A percentile compares a stretch with the other conserved stretches of the same genome.
These are phyloP conservation scores for Colletotrichum viniferum DNA, from an alignment of 2,329 filamentous ascomycete species.

Conservation along the genomic window DNA sequence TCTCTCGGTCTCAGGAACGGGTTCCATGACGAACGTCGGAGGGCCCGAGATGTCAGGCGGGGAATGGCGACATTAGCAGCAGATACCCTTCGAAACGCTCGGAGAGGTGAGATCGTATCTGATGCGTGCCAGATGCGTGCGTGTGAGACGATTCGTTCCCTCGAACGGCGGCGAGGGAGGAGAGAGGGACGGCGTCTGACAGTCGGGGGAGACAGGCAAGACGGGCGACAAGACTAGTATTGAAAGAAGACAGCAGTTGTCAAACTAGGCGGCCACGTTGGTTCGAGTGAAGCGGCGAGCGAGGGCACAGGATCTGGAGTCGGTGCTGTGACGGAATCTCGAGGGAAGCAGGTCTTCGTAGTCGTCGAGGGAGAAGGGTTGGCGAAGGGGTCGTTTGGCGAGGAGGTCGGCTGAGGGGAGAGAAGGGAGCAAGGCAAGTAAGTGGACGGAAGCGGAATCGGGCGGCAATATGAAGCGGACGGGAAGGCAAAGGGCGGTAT, in stretches of 20 bases:
- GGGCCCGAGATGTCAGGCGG: conserved; percentile 12
- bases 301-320: not conserved
- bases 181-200: not conserved
- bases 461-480: conserved; percentile 9
- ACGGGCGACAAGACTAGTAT: not conserved
- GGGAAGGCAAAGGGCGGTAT: not conserved
- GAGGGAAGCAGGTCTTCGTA: not conserved
- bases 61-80: conserved; percentile 16
- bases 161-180: not conserved
- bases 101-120: not conserved
- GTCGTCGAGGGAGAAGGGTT: not conserved
- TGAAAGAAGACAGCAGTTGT: not conserved
- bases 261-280: not conserved
- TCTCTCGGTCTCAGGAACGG: conserved; percentile 70
- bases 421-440: not conserved
- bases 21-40: conserved; percentile 57
- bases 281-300: not conserved
- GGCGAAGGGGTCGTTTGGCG: not conserved
- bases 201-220: not conserved
- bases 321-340: not conserved
- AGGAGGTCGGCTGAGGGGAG: not conserved
- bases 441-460: not conserved
- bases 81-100: not conserved
- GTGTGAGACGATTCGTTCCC: not conserved
- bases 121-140: not conserved